Conservation (phyloP, 257 asterid genomes). For the Lantana camara region DNA sequence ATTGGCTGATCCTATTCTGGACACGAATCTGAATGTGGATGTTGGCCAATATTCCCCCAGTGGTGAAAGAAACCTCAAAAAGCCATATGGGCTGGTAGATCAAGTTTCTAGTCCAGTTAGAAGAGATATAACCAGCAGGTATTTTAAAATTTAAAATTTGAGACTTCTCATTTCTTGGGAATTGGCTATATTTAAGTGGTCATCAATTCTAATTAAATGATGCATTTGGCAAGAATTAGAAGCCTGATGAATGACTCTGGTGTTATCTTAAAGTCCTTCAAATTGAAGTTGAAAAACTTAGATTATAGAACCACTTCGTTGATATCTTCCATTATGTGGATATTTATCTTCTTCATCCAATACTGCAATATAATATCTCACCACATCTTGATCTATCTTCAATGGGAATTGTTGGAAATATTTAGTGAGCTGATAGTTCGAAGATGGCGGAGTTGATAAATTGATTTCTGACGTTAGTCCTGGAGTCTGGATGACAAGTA, state of each 20-base stretch:
- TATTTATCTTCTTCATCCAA: too few species aligned
- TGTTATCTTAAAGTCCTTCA: not conserved
- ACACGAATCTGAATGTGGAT: conserved; percentile 31
- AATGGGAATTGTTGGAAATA: not conserved
- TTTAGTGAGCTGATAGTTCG: conserved; percentile 7
- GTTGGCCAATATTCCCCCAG: conserved; percentile 24
- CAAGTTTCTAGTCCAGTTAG: conserved; percentile 37
- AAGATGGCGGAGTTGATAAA: not conserved
- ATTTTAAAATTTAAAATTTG: conserved; percentile 19
- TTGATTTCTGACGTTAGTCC: not conserved
- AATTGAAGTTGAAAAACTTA: too few species aligned
- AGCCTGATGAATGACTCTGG: not conserved
- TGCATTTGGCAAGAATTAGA: not conserved
- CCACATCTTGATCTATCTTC: conserved; percentile 1
- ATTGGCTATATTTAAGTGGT: conserved; percentile 2
- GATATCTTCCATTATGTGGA: too few species aligned
- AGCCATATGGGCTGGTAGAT: conserved; percentile 30
- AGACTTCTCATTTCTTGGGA: not conserved
- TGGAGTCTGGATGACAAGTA: not conserved
- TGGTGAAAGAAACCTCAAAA: conserved; percentile 32
- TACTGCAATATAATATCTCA: not conserved
- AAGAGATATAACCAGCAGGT: conserved; percentile 50
- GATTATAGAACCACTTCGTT: too few species aligned
- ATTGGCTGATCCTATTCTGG: conserved; percentile 30
- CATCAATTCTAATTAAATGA: not conserved